Evolutionary conservation across 2,329 filamentous ascomycete genomes (phyloP).

Genomic region (Talaromyces verruculosus): DNA sequence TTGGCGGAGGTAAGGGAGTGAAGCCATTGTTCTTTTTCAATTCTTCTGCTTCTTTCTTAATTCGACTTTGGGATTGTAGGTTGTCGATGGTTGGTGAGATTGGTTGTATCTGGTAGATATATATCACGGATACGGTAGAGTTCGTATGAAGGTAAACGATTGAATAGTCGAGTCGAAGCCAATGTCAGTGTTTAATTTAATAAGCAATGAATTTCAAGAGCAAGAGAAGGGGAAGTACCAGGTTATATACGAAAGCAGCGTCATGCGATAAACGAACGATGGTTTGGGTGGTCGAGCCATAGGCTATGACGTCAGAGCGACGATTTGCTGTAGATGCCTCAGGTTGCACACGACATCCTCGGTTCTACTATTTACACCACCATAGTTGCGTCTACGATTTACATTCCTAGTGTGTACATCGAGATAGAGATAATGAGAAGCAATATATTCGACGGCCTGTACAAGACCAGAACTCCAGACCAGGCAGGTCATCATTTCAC

Average conservation of each 20-base stretch:
- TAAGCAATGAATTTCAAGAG: neutral
- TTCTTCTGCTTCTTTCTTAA: neutral
- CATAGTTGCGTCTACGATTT: neutral
- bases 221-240: neutral
- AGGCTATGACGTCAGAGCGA: conserved; percentile 20
- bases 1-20: conserved; percentile 6
- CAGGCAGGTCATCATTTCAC: conserved; percentile 21
- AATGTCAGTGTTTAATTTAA: neutral
- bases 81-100: neutral
- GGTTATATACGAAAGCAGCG: conserved; percentile 1
- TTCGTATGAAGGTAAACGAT: neutral
- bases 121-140: neutral
- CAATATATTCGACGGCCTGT: conserved; percentile 10
- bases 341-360: conserved; percentile 10
- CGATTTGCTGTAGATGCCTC: conserved; percentile 7
- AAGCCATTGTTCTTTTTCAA: neutral
- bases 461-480: conserved; percentile 18
- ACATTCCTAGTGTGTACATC: neutral
- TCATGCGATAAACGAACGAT: neutral
- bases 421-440: neutral
- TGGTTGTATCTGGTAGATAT: neutral
- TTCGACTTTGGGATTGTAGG: neutral
- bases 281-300: neutral
- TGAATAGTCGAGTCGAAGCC: neutral
- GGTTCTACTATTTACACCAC: neutral